Conservation (phyloP, 2,329 filamentous ascomycete species). For the Magnaporthiopsis rhizophila region DNA sequence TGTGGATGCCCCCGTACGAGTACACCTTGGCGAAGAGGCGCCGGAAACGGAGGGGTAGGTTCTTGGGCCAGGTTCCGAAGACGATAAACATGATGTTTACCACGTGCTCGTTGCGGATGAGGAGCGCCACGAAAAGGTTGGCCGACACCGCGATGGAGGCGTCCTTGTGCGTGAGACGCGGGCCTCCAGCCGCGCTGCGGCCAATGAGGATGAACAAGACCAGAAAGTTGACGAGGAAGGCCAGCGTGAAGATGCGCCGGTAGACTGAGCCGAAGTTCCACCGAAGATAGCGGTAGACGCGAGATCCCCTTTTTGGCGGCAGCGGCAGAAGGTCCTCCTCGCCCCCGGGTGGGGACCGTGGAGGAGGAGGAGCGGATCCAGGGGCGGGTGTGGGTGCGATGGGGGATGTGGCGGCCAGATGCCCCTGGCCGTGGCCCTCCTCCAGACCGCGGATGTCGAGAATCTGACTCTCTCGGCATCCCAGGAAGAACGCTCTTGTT, state of each 20-base stretch:
- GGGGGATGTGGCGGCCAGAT: neutral
- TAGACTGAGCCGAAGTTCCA: conserved; percentile 28
- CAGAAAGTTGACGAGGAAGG: conserved; percentile 28
- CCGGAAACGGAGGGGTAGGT: conserved; percentile 33
- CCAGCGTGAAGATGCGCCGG: conserved; percentile 31
- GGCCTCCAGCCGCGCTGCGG: conserved; percentile 4
- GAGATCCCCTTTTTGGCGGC: conserved; percentile 4
- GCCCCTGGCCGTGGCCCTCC: neutral
- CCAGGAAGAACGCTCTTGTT: conserved; percentile 4
- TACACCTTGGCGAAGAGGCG: conserved; percentile 41
- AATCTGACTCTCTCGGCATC: conserved; percentile 1
- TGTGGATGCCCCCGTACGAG: conserved; percentile 45
- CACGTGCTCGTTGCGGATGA: conserved; percentile 44
- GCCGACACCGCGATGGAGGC: conserved; percentile 19
- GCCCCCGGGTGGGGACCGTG: no score
- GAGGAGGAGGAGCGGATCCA: neutral
- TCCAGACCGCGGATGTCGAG: conserved; percentile 1
- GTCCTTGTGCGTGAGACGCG: conserved; percentile 14
- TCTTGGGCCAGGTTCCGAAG: conserved; percentile 24
- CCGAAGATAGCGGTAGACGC: conserved; percentile 17
- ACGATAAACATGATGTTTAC: conserved; percentile 40
- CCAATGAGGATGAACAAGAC: conserved; percentile 15
- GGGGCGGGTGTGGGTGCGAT: neutral
- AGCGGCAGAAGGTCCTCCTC: neutral
- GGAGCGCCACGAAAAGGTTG: conserved; percentile 37